These are phyloP conservation scores for Rhodomyrtus tomentosa DNA, from an alignment of 345 rosid genomes.

Conservation along the genomic window DNA sequence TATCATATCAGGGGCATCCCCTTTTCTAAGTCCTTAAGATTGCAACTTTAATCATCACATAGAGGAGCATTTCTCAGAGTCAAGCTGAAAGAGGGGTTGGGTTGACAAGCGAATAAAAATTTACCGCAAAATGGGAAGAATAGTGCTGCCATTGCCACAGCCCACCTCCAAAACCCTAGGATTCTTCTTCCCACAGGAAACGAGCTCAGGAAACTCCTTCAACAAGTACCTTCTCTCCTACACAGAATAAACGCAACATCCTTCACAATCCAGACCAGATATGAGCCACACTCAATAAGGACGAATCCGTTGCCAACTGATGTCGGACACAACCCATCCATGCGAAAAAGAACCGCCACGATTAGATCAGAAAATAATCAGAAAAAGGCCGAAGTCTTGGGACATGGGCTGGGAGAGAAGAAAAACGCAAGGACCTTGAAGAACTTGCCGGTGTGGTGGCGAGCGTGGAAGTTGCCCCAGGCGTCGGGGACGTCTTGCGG, in stretches of 20 bases:
- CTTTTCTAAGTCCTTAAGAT: background rate
- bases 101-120: background rate
- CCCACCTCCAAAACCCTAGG: slow-evolving; percentile 77
- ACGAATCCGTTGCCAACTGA: background rate
- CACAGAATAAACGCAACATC: background rate
- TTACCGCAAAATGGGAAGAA: slow-evolving; percentile 72
- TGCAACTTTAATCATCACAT: background rate
- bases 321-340: background rate
- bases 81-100: background rate
- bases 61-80: background rate
- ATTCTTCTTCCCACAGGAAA: slow-evolving; percentile 26
- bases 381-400: rapidly evolving
- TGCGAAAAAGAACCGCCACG: background rate
- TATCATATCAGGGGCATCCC: background rate
- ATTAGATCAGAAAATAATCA: background rate
- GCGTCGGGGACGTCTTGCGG: slow-evolving; percentile 20
- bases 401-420: background rate
- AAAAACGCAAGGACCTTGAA: slow-evolving; percentile 47
- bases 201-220: slow-evolving; percentile 84
- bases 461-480: slow-evolving; percentile 63
- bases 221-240: slow-evolving; percentile 83
- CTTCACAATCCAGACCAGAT: background rate
- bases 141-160: slow-evolving; percentile 85
- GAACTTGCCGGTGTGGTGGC: slow-evolving; percentile 80
- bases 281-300: background rate